Evolutionary conservation across 331 rosid species (phyloP).

Genomic region (Quercus phellos): DNA sequence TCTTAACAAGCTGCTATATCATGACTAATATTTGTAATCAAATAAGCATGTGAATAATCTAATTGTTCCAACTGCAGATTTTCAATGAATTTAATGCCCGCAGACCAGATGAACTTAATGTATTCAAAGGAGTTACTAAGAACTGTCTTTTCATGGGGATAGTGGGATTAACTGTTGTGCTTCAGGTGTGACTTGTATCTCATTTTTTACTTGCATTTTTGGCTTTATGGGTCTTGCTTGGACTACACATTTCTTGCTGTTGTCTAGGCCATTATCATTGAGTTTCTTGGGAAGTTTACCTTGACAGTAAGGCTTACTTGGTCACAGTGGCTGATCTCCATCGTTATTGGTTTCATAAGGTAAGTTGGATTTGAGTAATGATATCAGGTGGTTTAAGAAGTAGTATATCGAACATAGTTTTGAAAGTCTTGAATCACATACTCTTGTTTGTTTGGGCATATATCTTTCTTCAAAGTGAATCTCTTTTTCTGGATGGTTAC

Average conservation of each 20-base stretch:
- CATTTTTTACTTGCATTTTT: not conserved
- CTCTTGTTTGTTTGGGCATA: not conserved
- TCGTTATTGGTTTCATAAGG: constrained; percentile 68
- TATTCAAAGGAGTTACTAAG: constrained; percentile 63
- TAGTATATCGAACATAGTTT: not conserved
- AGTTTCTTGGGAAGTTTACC: constrained; percentile 76
- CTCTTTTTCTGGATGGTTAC: not conserved
- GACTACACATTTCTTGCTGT: not conserved
- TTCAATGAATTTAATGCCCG: constrained; percentile 89
- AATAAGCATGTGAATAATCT: constrained; percentile 14
- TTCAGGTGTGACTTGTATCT: constrained; percentile 56
- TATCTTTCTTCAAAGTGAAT: not conserved
- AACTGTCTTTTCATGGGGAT: constrained; percentile 79
- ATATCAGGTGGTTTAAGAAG: not conserved
- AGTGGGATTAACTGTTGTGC: constrained; percentile 53
- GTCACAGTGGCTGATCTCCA: constrained; percentile 68
- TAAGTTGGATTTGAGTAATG: constrained; percentile 16
- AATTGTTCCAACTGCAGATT: constrained; percentile 37
- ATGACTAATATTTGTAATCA: not conserved
- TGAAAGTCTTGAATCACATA: not conserved
- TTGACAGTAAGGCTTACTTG: constrained; percentile 58
- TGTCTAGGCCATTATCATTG: constrained; percentile 60
- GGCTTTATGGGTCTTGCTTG: not conserved
- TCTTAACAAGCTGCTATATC: not conserved
- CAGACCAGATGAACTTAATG: constrained; percentile 70